Conservation (phyloP, 257 asterid genomes). For the Scutellaria galericulata region DNA sequence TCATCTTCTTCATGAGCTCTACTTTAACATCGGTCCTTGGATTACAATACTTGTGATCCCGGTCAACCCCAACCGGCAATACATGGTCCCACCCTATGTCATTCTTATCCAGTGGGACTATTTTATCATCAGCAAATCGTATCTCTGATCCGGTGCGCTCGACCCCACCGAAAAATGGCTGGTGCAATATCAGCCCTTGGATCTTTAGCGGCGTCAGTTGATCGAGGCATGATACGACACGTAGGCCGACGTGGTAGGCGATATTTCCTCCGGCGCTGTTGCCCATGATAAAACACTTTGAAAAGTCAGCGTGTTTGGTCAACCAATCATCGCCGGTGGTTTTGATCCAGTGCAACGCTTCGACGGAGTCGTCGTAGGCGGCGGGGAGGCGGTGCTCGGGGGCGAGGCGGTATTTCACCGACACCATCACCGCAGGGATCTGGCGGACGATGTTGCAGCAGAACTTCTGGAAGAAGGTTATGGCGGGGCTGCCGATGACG, state of each 20-base stretch:
- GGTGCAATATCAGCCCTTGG: conserved; percentile 58
- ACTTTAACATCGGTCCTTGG: conserved; percentile 23
- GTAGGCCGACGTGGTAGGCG: conserved; percentile 46
- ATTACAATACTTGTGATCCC: conserved; percentile 54
- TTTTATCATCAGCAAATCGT: conserved; percentile 26
- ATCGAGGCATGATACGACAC: conserved; percentile 24
- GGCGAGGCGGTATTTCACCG: conserved; percentile 59
- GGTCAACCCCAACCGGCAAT: conserved; percentile 50
- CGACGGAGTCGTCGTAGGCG: conserved; percentile 61
- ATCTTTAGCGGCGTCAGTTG: conserved; percentile 45
- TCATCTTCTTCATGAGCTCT: conserved; percentile 28
- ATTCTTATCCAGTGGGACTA: conserved; percentile 21
- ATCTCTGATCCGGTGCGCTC: conserved; percentile 55
- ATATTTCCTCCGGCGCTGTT: conserved; percentile 63
- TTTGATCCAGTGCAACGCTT: conserved; percentile 47
- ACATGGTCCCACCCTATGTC: conserved; percentile 54
- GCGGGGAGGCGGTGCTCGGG: conserved; percentile 72
- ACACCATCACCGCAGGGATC: conserved; percentile 49
- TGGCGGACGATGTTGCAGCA: conserved; percentile 23
- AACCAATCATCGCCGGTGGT: conserved; percentile 50
- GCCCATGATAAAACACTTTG: conserved; percentile 57
- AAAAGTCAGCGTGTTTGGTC: conserved; percentile 44
- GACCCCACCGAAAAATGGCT: conserved; percentile 55
- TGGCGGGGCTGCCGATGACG: conserved; percentile 31
- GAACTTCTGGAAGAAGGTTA: conserved; percentile 24